A percentile compares a stretch with the other conserved stretches of the same genome.
phyloP scores from a whole-genome alignment of 495 filamentous ascomycete species.

The Hypomontagnella submonticulosa region DNA sequence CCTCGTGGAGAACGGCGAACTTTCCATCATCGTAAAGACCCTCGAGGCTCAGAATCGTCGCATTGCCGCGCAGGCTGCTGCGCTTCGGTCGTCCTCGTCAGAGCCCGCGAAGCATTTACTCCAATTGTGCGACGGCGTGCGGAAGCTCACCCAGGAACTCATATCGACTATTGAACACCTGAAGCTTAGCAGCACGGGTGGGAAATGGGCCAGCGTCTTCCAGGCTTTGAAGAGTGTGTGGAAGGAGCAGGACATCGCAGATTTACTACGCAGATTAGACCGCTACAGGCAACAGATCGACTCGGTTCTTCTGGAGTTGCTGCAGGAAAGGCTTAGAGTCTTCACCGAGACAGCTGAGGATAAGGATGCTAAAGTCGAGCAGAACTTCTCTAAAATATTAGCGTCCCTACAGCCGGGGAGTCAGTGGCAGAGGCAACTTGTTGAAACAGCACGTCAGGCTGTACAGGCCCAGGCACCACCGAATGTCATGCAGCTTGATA shows the following conservation, averaged over 20 bases:
- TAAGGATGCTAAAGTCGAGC: too few relatives aligned
- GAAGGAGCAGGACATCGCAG: slow-evolving; percentile 26
- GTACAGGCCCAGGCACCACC: too few relatives aligned
- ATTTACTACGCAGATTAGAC: slow-evolving; percentile 14
- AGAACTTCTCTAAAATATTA: too few relatives aligned
- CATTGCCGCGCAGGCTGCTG: too few relatives aligned
- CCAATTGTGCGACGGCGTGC: too few relatives aligned
- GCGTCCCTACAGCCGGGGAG: too few relatives aligned
- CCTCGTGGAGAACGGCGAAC: not conserved
- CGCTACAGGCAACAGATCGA: slow-evolving; percentile 5
- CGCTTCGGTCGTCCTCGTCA: not conserved
- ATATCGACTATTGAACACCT: slow-evolving; percentile 1
- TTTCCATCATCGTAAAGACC: not conserved
- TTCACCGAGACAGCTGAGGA: too few relatives aligned
- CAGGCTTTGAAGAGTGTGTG: slow-evolving; percentile 10
- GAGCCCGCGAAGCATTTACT: too few relatives aligned
- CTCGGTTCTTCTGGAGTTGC: too few relatives aligned
- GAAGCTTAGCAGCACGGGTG: not conserved
- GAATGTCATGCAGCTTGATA: not conserved
- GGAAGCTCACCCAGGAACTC: not conserved
- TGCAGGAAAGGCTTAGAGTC: too few relatives aligned
- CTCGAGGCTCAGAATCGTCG: not conserved
- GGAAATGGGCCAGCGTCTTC: slow-evolving; percentile 14
- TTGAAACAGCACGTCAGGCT: too few relatives aligned
- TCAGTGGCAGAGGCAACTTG: too few relatives aligned